phyloP scores from a whole-genome alignment of 176 grass and related monocot genomes.

The Bolboschoenus planiculmis region DNA sequence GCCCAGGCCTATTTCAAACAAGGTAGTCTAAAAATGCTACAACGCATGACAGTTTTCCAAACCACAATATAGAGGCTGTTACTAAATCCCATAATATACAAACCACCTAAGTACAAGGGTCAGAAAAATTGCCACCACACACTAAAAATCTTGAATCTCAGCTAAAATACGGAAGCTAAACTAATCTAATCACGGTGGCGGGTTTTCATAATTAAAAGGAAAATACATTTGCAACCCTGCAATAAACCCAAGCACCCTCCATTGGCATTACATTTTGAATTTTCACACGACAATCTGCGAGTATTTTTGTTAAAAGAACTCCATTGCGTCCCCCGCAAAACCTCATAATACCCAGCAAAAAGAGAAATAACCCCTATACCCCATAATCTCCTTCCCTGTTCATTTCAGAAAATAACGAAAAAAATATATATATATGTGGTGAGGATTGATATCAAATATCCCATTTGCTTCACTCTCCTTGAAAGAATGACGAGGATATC shows the following conservation, averaged over 20 bases:
- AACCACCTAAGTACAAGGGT: constrained; percentile 13
- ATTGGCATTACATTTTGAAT: constrained; percentile 12
- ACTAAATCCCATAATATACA: constrained; percentile 10
- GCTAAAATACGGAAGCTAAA: constrained; percentile 9
- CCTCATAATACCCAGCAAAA: constrained; percentile 20
- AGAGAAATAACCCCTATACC: constrained; percentile 6
- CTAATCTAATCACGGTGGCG: constrained; percentile 16
- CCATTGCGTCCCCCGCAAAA: constrained; percentile 8
- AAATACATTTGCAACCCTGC: constrained; percentile 20
- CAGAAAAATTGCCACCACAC: constrained; percentile 8
- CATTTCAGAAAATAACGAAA: neutral
- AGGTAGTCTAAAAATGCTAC: neutral
- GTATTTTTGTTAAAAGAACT: neutral
- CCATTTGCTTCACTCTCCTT: neutral
- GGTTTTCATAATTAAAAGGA: neutral
- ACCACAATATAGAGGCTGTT: constrained; percentile 3
- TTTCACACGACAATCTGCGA: constrained; percentile 10
- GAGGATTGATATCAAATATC: neutral
- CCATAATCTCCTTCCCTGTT: neutral
- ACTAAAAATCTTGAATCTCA: neutral
- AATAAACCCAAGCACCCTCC: constrained; percentile 18
- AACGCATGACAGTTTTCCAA: neutral
- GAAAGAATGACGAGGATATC: neutral
- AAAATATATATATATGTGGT: neutral
- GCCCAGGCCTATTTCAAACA: neutral